Evolutionary conservation across 495 filamentous ascomycete genomes (phyloP).

Genomic region (Hypoxylon lienhwacheense): DNA sequence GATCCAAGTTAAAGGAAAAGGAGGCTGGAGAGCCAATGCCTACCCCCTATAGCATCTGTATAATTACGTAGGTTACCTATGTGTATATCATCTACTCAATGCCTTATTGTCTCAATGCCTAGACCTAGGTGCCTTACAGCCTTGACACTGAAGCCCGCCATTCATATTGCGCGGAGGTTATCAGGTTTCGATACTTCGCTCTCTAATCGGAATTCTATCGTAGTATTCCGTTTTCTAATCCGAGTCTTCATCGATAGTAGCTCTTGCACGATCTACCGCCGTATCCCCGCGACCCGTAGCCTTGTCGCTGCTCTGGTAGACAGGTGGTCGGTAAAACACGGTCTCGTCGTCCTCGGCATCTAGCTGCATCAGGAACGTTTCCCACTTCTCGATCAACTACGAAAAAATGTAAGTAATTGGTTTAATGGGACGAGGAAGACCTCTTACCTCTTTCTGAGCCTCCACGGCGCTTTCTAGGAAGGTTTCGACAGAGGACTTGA

Average conservation of each 20-base stretch:
- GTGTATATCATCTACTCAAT: too few relatives aligned
- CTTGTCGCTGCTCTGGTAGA: constrained; percentile 47
- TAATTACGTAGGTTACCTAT: constrained; percentile 34
- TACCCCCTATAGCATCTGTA: constrained; percentile 34
- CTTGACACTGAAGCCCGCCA: constrained; percentile 10
- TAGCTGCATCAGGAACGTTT: constrained; percentile 93
- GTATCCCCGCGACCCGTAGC: constrained; percentile 47
- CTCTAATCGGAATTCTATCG: too few relatives aligned
- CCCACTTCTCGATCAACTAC: constrained; percentile 97
- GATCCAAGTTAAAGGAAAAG: constrained; percentile 35
- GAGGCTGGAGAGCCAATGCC: constrained; percentile 28
- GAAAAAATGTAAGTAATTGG: constrained; percentile 19
- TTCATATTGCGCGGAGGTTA: constrained; percentile 17
- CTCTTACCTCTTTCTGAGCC: constrained; percentile 92
- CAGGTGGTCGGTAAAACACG: constrained; percentile 69
- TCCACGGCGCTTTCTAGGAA: constrained; percentile 95
- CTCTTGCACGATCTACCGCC: constrained; percentile 53
- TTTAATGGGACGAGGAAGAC: background rate
- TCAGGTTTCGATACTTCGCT: constrained; percentile 9
- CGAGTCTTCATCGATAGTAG: constrained; percentile 55
- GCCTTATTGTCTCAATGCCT: too few relatives aligned
- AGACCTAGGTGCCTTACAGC: too few relatives aligned
- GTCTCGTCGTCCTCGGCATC: constrained; percentile 89
- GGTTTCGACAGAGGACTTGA: constrained; percentile 96
- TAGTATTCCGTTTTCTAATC: constrained; percentile 48